Evolutionary conservation across 1,139 yeast genomes (phyloP).

Genomic region (Hyphopichia fennica): DNA sequence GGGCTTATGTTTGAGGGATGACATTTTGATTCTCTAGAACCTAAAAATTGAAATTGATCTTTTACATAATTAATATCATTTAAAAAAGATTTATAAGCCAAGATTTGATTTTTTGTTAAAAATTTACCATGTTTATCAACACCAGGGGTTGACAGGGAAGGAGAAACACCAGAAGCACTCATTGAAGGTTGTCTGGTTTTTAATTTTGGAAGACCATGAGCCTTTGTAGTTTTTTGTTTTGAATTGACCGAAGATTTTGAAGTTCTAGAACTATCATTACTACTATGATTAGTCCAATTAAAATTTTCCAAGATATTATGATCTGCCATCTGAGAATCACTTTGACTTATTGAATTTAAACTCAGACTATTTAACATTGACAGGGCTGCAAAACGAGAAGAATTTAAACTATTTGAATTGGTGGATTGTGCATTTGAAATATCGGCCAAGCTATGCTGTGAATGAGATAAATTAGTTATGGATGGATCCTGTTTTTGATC

Average conservation of each 20-base stretch:
- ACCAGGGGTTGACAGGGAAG: background rate
- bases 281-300: slow-evolving; percentile 1
- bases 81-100: slow-evolving; percentile 20
- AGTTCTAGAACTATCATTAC: background rate
- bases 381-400: background rate
- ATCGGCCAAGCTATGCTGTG: background rate
- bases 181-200: background rate
- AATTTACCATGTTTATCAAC: background rate
- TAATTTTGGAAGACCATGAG: background rate
- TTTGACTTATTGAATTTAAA: background rate
- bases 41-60: slow-evolving; percentile 23
- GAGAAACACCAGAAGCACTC: background rate
- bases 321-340: background rate
- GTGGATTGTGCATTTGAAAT: background rate
- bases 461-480: background rate
- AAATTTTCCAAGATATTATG: slow-evolving; percentile 2
- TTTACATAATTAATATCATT: slow-evolving; percentile 25
- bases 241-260: background rate
- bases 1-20: slow-evolving; percentile 5
- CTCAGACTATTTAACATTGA: background rate
- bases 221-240: background rate
- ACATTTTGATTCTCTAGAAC: background rate
- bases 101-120: slow-evolving; percentile 3
- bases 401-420: background rate
- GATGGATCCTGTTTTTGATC: too few relatives aligned